Evolutionary conservation across 352 stramenopile species (phyloP).

Genomic region (Globisporangium polare): DNA sequence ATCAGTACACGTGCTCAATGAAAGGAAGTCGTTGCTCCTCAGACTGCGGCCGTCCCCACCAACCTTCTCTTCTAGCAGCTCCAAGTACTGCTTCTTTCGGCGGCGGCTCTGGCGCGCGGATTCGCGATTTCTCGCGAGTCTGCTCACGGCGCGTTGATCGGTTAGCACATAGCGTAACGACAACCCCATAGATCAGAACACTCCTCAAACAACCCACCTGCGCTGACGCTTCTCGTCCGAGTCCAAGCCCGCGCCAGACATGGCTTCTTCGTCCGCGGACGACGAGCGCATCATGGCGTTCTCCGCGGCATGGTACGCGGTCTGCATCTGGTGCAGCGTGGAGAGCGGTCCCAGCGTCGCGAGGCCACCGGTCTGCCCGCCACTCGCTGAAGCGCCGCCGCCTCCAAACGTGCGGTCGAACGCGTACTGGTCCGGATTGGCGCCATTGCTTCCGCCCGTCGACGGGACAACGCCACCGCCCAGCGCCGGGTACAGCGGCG

Average conservation of each 20-base stretch:
- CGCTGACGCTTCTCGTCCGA: slow-evolving; percentile 78
- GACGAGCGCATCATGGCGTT: slow-evolving; percentile 53
- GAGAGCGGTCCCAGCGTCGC: slow-evolving; percentile 17
- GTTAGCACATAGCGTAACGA: neutral
- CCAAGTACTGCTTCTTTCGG: slow-evolving; percentile 88
- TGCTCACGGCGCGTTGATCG: slow-evolving; percentile 4
- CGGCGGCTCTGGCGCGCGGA: slow-evolving; percentile 84
- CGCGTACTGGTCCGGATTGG: slow-evolving; percentile 28
- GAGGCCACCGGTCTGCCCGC: slow-evolving; percentile 8
- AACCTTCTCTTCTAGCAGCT: slow-evolving; percentile 86
- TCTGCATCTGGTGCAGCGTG: slow-evolving; percentile 45
- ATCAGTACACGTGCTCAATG: neutral
- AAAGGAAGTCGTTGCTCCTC: neutral
- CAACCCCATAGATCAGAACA: neutral
- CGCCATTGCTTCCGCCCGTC: neutral
- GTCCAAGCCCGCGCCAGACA: slow-evolving; percentile 38
- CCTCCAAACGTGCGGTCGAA: slow-evolving; percentile 35
- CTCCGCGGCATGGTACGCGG: slow-evolving; percentile 46
- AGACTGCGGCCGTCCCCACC: neutral
- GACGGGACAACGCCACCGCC: neutral
- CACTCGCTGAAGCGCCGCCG: neutral
- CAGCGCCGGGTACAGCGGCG: slow-evolving; percentile 8
- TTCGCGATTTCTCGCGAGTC: slow-evolving; percentile 82
- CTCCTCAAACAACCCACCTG: slow-evolving; percentile 19
- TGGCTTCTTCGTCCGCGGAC: slow-evolving; percentile 45